A percentile compares a stretch with the other conserved stretches of the same genome.
These are phyloP conservation scores for Lunularia cruciata DNA, from an alignment of 225 moss, liverwort and hornwort species.

Conservation along the genomic window DNA sequence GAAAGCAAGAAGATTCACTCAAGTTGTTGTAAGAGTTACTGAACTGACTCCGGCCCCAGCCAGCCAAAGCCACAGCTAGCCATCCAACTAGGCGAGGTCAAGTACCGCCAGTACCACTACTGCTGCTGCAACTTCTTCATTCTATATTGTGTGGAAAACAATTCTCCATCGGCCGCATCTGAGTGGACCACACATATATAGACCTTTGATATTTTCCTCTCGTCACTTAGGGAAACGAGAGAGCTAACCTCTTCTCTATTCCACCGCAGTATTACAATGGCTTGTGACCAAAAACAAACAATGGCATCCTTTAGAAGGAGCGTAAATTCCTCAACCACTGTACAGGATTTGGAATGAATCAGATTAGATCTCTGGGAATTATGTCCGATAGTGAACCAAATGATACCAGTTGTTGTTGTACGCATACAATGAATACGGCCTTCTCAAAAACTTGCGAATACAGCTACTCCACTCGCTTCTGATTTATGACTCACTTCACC, in stretches of 20 bases:
- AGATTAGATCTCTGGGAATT: neutral
- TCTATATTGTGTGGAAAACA: too few species aligned
- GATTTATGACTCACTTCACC: neutral
- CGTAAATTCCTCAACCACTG: too few species aligned
- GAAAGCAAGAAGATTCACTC: neutral
- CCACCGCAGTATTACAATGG: too few species aligned
- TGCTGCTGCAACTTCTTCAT: too few species aligned
- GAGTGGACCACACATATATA: neutral
- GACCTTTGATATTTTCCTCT: neutral
- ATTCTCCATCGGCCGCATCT: neutral
- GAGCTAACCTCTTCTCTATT: neutral
- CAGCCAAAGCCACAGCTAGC: neutral
- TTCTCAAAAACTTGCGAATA: neutral
- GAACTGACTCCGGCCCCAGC: neutral
- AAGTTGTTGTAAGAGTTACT: conserved; percentile 1
- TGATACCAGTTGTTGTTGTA: neutral
- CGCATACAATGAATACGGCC: neutral
- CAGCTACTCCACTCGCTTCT: neutral
- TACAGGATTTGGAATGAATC: neutral
- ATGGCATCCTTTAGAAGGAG: too few species aligned
- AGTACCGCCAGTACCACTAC: neutral
- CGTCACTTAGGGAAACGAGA: neutral
- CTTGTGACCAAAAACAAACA: too few species aligned
- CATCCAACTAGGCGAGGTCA: neutral
- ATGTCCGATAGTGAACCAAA: neutral